Evolutionary conservation across 2,329 filamentous ascomycete genomes (phyloP).

Genomic region (Sporothrix inflata): DNA sequence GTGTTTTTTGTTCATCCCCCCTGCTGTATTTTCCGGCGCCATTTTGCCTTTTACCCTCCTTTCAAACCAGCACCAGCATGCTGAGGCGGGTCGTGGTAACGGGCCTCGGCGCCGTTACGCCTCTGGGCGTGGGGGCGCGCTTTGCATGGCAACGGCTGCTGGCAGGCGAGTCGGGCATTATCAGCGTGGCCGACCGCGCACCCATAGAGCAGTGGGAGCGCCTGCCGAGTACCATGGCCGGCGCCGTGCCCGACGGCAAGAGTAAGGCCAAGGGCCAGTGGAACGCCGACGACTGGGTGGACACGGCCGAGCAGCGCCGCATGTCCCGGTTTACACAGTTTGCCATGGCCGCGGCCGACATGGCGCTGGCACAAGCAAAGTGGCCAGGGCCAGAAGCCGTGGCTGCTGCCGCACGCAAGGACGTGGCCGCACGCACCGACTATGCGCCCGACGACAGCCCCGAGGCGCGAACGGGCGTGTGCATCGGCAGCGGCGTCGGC

Average conservation of each 20-base stretch:
- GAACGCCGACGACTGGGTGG: conserved; percentile 59
- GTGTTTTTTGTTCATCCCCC: neutral
- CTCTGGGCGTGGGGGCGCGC: conserved; percentile 77
- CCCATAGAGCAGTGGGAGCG: conserved; percentile 64
- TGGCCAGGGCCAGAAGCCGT: conserved; percentile 59
- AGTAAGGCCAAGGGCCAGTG: conserved; percentile 49
- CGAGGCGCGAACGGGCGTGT: conserved; percentile 80
- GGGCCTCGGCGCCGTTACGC: conserved; percentile 79
- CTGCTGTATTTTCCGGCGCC: neutral
- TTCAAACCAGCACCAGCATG: neutral
- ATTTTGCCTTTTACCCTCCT: neutral
- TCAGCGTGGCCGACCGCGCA: conserved; percentile 67
- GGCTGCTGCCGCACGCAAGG: neutral
- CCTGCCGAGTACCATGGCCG: conserved; percentile 84
- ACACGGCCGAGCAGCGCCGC: conserved; percentile 63
- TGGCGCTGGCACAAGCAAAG: conserved; percentile 80
- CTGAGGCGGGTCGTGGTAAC: conserved; percentile 78
- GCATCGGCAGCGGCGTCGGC: conserved; percentile 92
- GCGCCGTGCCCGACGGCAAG: conserved; percentile 65
- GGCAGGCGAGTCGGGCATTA: conserved; percentile 77
- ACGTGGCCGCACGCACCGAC: conserved; percentile 1
- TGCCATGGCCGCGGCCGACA: conserved; percentile 80
- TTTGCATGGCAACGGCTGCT: conserved; percentile 81
- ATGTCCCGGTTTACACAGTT: conserved; percentile 95
- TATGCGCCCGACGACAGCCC: conserved; percentile 51